Percentiles rank a stretch among this genome's conserved stretches.
phyloP scores from a whole-genome alignment of 257 asterid species.

The Solanum lignicaule region DNA sequence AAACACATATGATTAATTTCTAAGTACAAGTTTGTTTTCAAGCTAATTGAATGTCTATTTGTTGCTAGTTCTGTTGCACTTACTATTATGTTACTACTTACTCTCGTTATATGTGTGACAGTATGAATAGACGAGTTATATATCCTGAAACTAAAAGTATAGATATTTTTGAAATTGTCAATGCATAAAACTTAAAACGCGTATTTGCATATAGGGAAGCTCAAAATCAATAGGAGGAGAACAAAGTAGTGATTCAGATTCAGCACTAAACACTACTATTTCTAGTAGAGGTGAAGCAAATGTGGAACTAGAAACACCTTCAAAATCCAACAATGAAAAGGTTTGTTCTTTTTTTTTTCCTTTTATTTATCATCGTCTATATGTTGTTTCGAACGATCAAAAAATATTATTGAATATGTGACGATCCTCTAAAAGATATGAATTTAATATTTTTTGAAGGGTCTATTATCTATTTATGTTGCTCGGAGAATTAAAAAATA shows the following conservation, averaged over 20 bases:
- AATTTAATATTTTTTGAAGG: neutral
- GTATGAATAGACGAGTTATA: neutral
- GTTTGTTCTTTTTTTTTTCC: constrained; percentile 4
- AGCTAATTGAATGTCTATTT: neutral
- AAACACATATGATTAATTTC: neutral
- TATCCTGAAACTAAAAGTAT: neutral
- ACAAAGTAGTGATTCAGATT: constrained; percentile 67
- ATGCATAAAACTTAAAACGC: neutral
- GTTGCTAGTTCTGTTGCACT: neutral
- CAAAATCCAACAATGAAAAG: constrained; percentile 50
- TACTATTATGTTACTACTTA: neutral
- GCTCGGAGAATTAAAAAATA: neutral
- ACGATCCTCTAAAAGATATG: neutral
- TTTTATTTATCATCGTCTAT: neutral
- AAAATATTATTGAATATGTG: neutral
- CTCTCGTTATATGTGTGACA: neutral
- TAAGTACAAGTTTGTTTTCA: neutral
- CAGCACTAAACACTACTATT: constrained; percentile 49
- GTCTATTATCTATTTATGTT: neutral
- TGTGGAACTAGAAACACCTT: constrained; percentile 38
- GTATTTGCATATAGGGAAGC: constrained; percentile 16
- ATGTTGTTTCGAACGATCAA: neutral
- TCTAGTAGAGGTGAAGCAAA: constrained; percentile 29
- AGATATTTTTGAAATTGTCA: neutral
- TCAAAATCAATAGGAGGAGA: constrained; percentile 81